Percentiles rank a stretch among this genome's conserved stretches.
Evolutionary conservation across 164 flowering plant genomes (phyloP).

Genomic region (Saururus chinensis): DNA sequence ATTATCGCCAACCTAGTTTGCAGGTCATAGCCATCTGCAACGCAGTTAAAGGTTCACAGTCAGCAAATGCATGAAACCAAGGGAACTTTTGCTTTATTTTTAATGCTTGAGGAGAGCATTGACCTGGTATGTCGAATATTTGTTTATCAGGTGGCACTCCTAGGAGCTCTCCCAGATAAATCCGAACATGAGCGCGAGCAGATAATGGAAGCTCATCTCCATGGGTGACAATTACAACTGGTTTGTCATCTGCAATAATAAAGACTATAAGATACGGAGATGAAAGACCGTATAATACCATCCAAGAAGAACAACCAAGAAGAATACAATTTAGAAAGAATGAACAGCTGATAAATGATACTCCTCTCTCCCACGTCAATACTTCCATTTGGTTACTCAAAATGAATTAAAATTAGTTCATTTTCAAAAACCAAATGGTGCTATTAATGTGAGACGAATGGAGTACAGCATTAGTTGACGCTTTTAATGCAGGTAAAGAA

Average conservation of each 20-base stretch:
- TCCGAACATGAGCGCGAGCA: conserved; percentile 50
- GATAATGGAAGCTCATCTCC: conserved; percentile 59
- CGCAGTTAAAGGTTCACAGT: not conserved
- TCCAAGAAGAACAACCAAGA: not conserved
- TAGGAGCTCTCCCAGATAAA: conserved; percentile 58
- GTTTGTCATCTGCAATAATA: conserved; percentile 62
- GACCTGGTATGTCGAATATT: conserved; percentile 89
- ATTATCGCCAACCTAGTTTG: conserved; percentile 34
- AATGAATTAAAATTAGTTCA: too few relatives aligned
- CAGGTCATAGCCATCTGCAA: conserved; percentile 42
- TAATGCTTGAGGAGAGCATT: conserved; percentile 1
- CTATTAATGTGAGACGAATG: too few relatives aligned
- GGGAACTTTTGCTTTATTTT: not conserved
- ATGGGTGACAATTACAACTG: conserved; percentile 69
- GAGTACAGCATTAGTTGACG: too few relatives aligned
- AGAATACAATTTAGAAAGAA: too few relatives aligned
- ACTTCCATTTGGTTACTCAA: too few relatives aligned
- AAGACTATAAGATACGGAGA: too few relatives aligned
- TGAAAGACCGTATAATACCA: not conserved
- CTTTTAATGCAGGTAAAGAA: too few relatives aligned
- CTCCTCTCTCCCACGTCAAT: too few relatives aligned
- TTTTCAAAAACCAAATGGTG: too few relatives aligned
- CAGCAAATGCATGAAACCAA: not conserved
- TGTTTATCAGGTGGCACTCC: conserved; percentile 64
- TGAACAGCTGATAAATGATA: too few relatives aligned